Conservation (phyloP, 768 basidiomycete genomes). For the Rhizopogon sp. region DNA sequence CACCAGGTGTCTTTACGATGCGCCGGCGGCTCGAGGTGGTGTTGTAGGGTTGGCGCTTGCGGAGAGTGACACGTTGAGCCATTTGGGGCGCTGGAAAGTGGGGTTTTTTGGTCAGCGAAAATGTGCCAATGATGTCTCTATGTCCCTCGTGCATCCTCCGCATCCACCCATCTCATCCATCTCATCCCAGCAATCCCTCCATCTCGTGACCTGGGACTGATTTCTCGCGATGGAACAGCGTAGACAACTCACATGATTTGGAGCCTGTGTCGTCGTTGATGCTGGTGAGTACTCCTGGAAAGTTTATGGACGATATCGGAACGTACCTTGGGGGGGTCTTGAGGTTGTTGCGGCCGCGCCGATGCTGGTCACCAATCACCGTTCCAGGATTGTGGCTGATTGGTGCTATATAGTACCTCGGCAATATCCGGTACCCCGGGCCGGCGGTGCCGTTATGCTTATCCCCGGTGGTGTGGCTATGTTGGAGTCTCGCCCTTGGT, state of each 20-base stretch:
- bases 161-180: too few relatives aligned
- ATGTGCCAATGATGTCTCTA: too few relatives aligned
- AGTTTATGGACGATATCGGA: background rate
- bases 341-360: constrained; percentile 28
- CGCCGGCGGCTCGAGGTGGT: constrained; percentile 94
- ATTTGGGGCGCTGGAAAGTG: constrained; percentile 38
- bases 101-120: background rate
- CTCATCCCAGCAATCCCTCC: too few relatives aligned
- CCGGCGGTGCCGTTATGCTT: too few relatives aligned
- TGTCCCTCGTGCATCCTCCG: too few relatives aligned
- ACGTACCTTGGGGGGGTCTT: constrained; percentile 18
- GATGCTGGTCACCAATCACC: constrained; percentile 15
- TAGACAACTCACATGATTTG: constrained; percentile 2
- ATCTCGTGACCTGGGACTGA: too few relatives aligned
- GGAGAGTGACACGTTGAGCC: constrained; percentile 99
- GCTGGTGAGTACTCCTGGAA: background rate
- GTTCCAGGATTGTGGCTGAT: constrained; percentile 23
- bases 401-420: constrained; percentile 24
- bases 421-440: constrained; percentile 13
- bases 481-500: too few relatives aligned
- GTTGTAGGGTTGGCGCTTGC: constrained; percentile 98
- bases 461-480: too few relatives aligned
- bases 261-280: background rate
- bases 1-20: constrained; percentile 97
- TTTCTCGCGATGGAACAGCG: too few relatives aligned